phyloP scores from a whole-genome alignment of 345 rosid genomes.

The Linum usitatissimum region DNA sequence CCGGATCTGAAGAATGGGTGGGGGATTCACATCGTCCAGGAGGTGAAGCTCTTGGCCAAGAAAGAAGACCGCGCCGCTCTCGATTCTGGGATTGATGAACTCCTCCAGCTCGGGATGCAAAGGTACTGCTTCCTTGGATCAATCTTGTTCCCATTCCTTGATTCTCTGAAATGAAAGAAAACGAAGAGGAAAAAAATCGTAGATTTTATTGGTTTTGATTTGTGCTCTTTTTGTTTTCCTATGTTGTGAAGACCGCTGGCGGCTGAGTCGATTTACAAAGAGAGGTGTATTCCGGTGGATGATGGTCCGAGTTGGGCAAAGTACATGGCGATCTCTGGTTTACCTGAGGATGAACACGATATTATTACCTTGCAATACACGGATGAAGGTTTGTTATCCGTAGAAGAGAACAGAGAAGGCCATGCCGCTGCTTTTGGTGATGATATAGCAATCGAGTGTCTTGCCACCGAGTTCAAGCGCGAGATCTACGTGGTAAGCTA shows the following conservation, averaged over 20 bases:
- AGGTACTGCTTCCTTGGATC: slow-evolving; percentile 32
- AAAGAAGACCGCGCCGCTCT: slow-evolving; percentile 57
- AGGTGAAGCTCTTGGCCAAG: slow-evolving; percentile 67
- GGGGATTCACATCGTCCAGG: slow-evolving; percentile 96
- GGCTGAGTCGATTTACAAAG: slow-evolving; percentile 86
- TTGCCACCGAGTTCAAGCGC: slow-evolving; percentile 89
- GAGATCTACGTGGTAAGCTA: slow-evolving; percentile 80
- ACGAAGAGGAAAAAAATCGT: neutral
- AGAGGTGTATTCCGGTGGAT: slow-evolving; percentile 76
- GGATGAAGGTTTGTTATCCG: slow-evolving; percentile 84
- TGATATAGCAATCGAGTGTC: slow-evolving; percentile 90
- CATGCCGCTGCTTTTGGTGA: slow-evolving; percentile 97
- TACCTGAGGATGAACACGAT: slow-evolving; percentile 76
- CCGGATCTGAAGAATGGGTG: slow-evolving; percentile 99
- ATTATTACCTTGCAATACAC: slow-evolving; percentile 87
- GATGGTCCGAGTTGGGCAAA: slow-evolving; percentile 86
- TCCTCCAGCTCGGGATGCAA: slow-evolving; percentile 76
- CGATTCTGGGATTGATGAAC: slow-evolving; percentile 74
- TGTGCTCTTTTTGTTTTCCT: neutral
- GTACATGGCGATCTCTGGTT: slow-evolving; percentile 92
- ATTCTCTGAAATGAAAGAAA: too few relatives aligned
- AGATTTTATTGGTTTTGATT: neutral
- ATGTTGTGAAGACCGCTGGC: slow-evolving; percentile 71
- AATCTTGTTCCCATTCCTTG: neutral
- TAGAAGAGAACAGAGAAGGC: slow-evolving; percentile 77